Base-by-base conservation (phyloP, 768 basidiomycete species). In the Kwoniella bestiolae region DNA sequence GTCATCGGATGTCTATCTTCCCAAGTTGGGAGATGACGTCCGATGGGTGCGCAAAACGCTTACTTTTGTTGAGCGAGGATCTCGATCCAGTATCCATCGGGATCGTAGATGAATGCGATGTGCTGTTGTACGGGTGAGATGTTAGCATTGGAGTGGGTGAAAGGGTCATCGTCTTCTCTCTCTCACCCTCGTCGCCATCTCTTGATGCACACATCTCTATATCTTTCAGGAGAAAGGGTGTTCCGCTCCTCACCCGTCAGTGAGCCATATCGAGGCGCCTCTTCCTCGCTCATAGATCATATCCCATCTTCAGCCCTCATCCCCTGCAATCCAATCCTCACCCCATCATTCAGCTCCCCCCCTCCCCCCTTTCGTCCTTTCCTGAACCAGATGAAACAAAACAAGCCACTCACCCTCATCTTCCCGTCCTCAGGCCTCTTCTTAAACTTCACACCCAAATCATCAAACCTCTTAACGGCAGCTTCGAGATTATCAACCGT, bases 381-480 rank as follows among this genome's bases (percentile, higher is more conserved):
- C 2, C 35, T 38, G 11, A 11, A 38, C 35, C 35, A 38, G n/a
- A n/a, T n/a, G n/a, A n/a, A n/a, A n/a, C n/a, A n/a, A n/a, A n/a
- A n/a, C 21, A 35, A 28, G 1, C 5, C 2, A 67, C 72, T 68
- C 60, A 78, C 69, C 82, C 79, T 88, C 90, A 97, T 94, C 44
- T 50, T 90, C 11, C 94, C 93, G 60, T 94, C 94, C 0, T 85
- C 86, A 18, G 87, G 88, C 68, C 85, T 86, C 84, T 96, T 96
- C 85, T 92, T 90, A 85, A 94, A 96, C 25, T 83, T 79, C 23
- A 94, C 92, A 1, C 88, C 88, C 8, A 91, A 85, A 58, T 83
- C 82, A 70, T 94, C 92, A 65, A 99, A 90, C 28, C 92, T 86
- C 53, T 85, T 89, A 67, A 92, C 94, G 5, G 94, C 90, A 67